Evolutionary conservation across 441 rosid species (phyloP).

Genomic region (Adansonia madagascariensis): DNA sequence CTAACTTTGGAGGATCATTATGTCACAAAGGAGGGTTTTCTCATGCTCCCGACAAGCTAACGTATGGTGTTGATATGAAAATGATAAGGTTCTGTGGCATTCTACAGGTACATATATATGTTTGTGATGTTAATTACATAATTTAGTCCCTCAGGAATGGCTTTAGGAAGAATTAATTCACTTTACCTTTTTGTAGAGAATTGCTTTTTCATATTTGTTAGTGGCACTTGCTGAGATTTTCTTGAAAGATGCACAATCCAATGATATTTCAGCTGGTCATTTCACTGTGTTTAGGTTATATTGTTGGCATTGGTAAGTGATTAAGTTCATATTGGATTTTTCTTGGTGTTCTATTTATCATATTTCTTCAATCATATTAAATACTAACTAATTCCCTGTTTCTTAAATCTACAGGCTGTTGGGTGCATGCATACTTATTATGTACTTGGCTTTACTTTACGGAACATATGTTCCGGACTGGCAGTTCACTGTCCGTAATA

Average conservation of each 20-base stretch:
- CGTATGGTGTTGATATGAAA: slow-evolving; percentile 79
- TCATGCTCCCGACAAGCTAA: slow-evolving; percentile 77
- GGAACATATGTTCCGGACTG: slow-evolving; percentile 82
- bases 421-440: slow-evolving; percentile 52
- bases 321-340: slow-evolving; percentile 6
- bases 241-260: slow-evolving; percentile 41
- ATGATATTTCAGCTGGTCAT: slow-evolving; percentile 36
- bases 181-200: slow-evolving; percentile 56
- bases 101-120: slow-evolving; percentile 67
- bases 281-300: slow-evolving; percentile 60
- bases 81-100: slow-evolving; percentile 80
- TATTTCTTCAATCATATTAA: not conserved
- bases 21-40: slow-evolving; percentile 70
- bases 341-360: not conserved
- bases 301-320: slow-evolving; percentile 66
- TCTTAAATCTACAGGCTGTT: slow-evolving; percentile 55
- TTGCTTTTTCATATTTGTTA: slow-evolving; percentile 76
- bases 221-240: slow-evolving; percentile 70
- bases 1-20: slow-evolving; percentile 22
- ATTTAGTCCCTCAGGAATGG: not conserved
- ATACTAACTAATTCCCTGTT: slow-evolving; percentile 6
- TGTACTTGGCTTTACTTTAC: slow-evolving; percentile 60
- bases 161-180: slow-evolving; percentile 3
- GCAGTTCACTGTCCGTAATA: slow-evolving; percentile 58
- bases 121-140: not conserved